Evolutionary conservation across 2,329 filamentous ascomycete species (phyloP).

Genomic region (Arthrobotrys iridis): DNA sequence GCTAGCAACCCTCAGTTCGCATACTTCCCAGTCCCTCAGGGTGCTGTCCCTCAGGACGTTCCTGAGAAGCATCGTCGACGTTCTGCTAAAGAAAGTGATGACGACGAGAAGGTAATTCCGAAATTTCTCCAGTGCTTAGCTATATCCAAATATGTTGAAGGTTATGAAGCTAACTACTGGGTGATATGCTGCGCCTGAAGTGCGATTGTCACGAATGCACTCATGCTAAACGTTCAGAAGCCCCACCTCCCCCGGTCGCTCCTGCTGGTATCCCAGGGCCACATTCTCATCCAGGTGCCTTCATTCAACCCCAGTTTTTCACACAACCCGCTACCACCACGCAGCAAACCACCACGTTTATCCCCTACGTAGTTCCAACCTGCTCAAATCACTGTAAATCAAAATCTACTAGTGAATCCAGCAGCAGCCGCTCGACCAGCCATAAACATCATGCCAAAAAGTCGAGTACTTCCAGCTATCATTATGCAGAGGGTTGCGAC

Average conservation of each 20-base stretch:
- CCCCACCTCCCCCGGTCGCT: background rate
- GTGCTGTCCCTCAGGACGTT: background rate
- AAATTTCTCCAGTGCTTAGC: background rate
- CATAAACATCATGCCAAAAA: slow-evolving; percentile 7
- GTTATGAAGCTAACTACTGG: background rate
- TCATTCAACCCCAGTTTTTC: slow-evolving; percentile 31
- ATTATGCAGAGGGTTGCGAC: slow-evolving; percentile 24
- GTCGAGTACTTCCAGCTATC: slow-evolving; percentile 22
- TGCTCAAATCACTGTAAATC: slow-evolving; percentile 11
- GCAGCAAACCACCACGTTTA: slow-evolving; percentile 42
- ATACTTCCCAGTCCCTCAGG: slow-evolving; percentile 30
- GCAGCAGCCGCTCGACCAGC: background rate
- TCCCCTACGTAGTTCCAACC: slow-evolving; percentile 34
- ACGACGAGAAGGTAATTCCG: slow-evolving; percentile 27
- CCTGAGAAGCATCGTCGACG: slow-evolving; percentile 12
- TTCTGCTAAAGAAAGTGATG: background rate
- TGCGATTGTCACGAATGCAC: slow-evolving; percentile 36
- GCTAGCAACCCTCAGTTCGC: slow-evolving; percentile 35
- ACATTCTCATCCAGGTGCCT: background rate
- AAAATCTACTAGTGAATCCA: background rate
- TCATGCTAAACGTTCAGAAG: background rate
- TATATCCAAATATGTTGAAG: background rate
- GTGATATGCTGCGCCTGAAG: background rate
- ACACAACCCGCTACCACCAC: background rate
- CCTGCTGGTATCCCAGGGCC: background rate